A percentile compares a stretch with the other conserved stretches of the same genome.
Conservation (phyloP, 495 filamentous ascomycete species). For the Hypoxylon fragiforme region DNA sequence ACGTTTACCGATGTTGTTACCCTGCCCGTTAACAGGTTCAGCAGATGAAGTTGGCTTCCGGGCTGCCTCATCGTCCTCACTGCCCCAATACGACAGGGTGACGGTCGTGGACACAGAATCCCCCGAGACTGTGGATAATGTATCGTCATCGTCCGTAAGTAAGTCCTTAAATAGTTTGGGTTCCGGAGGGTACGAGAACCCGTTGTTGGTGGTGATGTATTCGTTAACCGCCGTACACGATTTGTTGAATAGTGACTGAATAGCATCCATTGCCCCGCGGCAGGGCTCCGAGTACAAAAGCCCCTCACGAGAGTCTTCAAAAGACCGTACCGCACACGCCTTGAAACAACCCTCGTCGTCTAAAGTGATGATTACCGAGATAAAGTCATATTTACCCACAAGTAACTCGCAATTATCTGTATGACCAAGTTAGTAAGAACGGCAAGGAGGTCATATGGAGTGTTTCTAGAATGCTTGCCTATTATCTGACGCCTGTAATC, state of each 20-base stretch:
- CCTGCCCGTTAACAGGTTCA: slow-evolving; percentile 22
- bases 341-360: slow-evolving; percentile 38
- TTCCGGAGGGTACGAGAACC: slow-evolving; percentile 35
- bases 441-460: not conserved
- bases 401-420: slow-evolving; percentile 49
- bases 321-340: slow-evolving; percentile 38
- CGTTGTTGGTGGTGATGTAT: slow-evolving; percentile 41
- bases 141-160: slow-evolving; percentile 14
- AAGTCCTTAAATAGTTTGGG: slow-evolving; percentile 18
- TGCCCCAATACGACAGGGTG: slow-evolving; percentile 31
- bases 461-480: slow-evolving; percentile 16
- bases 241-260: slow-evolving; percentile 39
- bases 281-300: slow-evolving; percentile 36
- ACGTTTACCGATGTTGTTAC: slow-evolving; percentile 15
- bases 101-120: slow-evolving; percentile 33
- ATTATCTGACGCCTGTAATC: slow-evolving; percentile 30
- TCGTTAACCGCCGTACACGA: slow-evolving; percentile 45
- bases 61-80: slow-evolving; percentile 38
- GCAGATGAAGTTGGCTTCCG: slow-evolving; percentile 17
- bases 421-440: not conserved
- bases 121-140: slow-evolving; percentile 27
- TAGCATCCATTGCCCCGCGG: slow-evolving; percentile 28
- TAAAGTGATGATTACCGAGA: slow-evolving; percentile 42
- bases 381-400: slow-evolving; percentile 25
- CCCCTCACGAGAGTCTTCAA: slow-evolving; percentile 34